These are phyloP conservation scores for Yarrowia sp. DNA, from an alignment of 805 yeast genomes.

Conservation along the genomic window DNA sequence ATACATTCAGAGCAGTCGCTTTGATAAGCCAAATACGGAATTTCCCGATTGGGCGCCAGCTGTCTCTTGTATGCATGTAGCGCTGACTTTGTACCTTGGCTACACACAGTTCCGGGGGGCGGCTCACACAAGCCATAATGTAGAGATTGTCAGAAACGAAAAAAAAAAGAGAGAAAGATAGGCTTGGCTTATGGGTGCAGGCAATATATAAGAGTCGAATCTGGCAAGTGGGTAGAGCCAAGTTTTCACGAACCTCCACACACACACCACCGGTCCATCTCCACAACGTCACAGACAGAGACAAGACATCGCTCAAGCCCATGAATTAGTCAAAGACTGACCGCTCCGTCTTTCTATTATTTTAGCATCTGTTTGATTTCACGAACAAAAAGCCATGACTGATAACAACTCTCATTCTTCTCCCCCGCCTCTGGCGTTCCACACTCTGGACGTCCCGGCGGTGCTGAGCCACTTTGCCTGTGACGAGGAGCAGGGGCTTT, in stretches of 20 bases:
- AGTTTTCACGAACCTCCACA: slow-evolving; percentile 2
- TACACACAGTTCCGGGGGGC: too few species aligned
- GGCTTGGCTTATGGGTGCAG: slow-evolving; percentile 9
- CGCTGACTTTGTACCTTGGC: slow-evolving; percentile 20
- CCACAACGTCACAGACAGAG: neutral
- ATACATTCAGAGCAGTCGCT: slow-evolving; percentile 16
- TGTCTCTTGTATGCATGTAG: slow-evolving; percentile 27
- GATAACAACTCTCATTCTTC: neutral
- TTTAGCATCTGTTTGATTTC: too few species aligned
- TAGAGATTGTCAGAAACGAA: neutral
- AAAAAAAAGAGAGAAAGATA: too few species aligned
- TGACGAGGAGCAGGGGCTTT: slow-evolving; percentile 14
- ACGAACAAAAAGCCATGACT: neutral
- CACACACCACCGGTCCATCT: neutral
- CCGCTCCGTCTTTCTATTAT: too few species aligned
- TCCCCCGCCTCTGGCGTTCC: slow-evolving; percentile 7
- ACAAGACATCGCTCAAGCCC: neutral
- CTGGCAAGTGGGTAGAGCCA: neutral
- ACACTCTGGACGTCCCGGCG: slow-evolving; percentile 11
- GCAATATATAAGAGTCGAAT: neutral
- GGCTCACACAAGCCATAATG: slow-evolving; percentile 14
- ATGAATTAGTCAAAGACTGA: slow-evolving; percentile 1
- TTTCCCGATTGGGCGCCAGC: slow-evolving; percentile 6
- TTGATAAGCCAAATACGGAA: slow-evolving; percentile 23
- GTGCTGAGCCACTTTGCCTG: slow-evolving; percentile 27